Evolutionary conservation across 345 rosid species (phyloP), one percentile per base, ranked within the genome.

Genomic region (Lepidium africanum): DNA sequence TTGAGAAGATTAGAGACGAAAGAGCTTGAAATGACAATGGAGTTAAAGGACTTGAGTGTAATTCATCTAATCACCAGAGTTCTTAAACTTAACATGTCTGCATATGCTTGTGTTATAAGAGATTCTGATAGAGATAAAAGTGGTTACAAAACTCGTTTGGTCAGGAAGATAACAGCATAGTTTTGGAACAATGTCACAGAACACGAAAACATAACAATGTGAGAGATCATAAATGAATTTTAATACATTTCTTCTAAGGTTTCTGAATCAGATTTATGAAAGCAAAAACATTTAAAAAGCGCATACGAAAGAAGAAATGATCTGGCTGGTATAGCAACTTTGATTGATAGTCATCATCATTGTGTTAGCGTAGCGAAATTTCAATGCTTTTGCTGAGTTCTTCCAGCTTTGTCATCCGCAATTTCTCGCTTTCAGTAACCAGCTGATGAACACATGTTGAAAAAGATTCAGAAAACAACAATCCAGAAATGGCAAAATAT

Each of bases 391-490:
- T 87, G 88, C 84, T 90, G 80, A 93, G 83, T 70, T 90, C 95
- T 42, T 90, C 98, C 37, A 93, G 92, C 78, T 94, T 94, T 85
- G 81, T 79, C 92, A 87, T 78, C 76, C 99, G 80, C 39, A 78
- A 30, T 36, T 49, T 87, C 84, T 94, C 99, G 43, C 99, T 94
- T 79, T 94, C 95, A 7, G 78, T 65, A 59, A 80, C 91, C 82
- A 94, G 73, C 99, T 91, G 76, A 39, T 14, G 3, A 12, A 42
- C 53, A 70, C 23, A 57, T 72, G n/a, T 59, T 38, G 0, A 19
- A 48, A n/a, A 56, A 45, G 14, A 59, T 25, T 72, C 25, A 76
- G 33, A 52, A 42, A 41, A 55, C 43, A 74, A 17, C 30, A 15
- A 51, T 17, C 59, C 6, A 16, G 3, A 40, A 43, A 56, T 33